Base-by-base conservation (phyloP, 306 rosid species). In the Abrus pulchellus region DNA sequence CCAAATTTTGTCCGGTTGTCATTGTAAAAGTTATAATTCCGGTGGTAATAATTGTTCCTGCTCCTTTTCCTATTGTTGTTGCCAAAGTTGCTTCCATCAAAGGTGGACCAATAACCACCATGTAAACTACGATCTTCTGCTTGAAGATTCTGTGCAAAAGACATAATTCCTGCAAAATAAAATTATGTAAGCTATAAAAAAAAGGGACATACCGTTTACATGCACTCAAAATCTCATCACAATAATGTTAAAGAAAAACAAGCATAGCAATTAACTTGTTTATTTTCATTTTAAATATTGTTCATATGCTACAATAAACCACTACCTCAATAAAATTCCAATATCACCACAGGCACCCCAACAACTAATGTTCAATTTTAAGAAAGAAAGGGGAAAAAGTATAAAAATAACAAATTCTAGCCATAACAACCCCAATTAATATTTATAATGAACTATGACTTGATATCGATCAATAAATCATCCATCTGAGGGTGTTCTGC, bases 111-210 rank as follows among this genome's bases (percentile, higher is more conserved):
- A 48, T 87, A 75, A 34, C 88, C 94, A 41, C 83, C 92, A 79
- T 77, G 78, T 59, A 77, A 54, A 20, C 56, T 78, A 29, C 63
- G 90, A 63, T 89, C 90, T 70, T 90, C 92, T 9, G 89, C 76
- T 67, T 81, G 88, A 43, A 76, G 84, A 85, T 90, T 88, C 70
- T 86, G 88, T 47, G 65, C 62, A 79, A 79, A 86, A 60, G 98
- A 79, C 99, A 95, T 95, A 47, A 49, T 69, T 85, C 90, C 98
- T 93, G 89, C 77, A 43, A 79, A 61, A 48, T 57, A 64, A 55
- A 56, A 61, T 57, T 71, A 45, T 1, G 68, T 20, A 7, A 61
- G 10, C 32, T 61, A 62, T 11, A 56, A 74, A 45, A 74, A 52
- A 85, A 52, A 67, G 38, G 75, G 61, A 34, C 63, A 76, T 13